Base-by-base conservation (phyloP, 2,329 filamentous ascomycete species). In the Helotiales sp. region DNA sequence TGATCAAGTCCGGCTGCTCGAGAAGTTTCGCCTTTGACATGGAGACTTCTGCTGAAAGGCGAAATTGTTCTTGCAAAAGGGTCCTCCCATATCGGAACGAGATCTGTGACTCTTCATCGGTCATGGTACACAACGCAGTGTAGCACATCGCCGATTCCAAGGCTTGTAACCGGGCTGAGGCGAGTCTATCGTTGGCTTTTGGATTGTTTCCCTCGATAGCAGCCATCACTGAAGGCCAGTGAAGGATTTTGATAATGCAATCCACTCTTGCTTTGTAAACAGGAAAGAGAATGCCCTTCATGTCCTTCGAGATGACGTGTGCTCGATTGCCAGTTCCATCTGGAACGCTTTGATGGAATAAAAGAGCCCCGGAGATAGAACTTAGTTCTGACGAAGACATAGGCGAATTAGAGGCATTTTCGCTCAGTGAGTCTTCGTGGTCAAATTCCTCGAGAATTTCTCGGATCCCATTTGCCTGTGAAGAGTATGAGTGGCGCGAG, bases 401-500 rank as follows among this genome's bases (percentile, higher is more conserved):
- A 1, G 26, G 15, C 0, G 59, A 61, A 5, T 34, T 30, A 13
- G 26, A n/a, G 1, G 43, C 20, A 32, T 24, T 13, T 5, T 50
- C 52, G 28, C 52, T 64, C 15, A 30, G 55, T 20, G 26, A 54
- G 22, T 64, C 45, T 37, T 61, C 55, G 5, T 60, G 45, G 1
- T 67, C 65, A 20, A 28, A 22, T n/a, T 64, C 58, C 26, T 64
- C 65, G 15, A 67, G 26, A 11, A 57, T 67, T 32, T 67, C 65
- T 37, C 65, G 65, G 57, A 67, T 54, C 6, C 61, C 65, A 28
- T 45, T 57, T 7, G 58, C 65, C 65, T 67, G 26, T 28, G 8
- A 34, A 10, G 24, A 58, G 15, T 24, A n/a, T 45, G 8, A 59
- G 20, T 6, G 26, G n/a, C 13, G 32, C 15, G 40, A 20, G 13